A percentile compares a stretch with the other conserved stretches of the same genome.
Evolutionary conservation across 1,284 basidiomycete genomes (phyloP).

Genomic region (Fomitiporia mediterranea): DNA sequence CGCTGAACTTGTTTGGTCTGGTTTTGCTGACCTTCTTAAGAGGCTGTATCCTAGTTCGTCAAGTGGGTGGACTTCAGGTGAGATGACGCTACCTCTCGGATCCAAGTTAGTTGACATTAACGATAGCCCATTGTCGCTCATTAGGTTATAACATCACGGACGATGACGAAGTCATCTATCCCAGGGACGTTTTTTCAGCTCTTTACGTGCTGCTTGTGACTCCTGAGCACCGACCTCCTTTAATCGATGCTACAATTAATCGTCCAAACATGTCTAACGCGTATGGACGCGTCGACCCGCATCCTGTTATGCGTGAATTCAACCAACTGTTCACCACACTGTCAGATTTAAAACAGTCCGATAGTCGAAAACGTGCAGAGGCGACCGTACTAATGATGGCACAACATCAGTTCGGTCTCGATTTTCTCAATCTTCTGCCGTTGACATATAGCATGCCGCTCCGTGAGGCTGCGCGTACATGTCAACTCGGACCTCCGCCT

Average conservation of each 20-base stretch:
- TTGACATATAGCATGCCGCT: conserved; percentile 77
- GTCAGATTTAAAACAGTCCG: conserved; percentile 44
- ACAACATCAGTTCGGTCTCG: conserved; percentile 40
- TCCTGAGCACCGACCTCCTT: conserved; percentile 4
- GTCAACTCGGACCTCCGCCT: conserved; percentile 71
- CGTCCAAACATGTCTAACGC: conserved; percentile 39
- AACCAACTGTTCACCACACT: conserved; percentile 47
- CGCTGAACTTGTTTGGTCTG: conserved; percentile 61
- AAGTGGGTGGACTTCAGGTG: conserved; percentile 50
- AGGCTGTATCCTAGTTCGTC: conserved; percentile 61
- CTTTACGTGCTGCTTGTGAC: conserved; percentile 26
- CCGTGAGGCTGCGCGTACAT: conserved; percentile 76
- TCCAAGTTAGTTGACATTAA: background rate
- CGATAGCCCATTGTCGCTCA: too few relatives aligned
- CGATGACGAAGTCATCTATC: conserved; percentile 21
- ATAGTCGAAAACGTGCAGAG: conserved; percentile 58
- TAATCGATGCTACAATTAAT: conserved; percentile 4
- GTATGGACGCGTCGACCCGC: conserved; percentile 54
- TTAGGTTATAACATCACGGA: conserved; percentile 10
- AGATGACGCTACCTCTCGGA: conserved; percentile 34
- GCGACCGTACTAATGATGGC: conserved; percentile 62
- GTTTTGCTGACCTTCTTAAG: conserved; percentile 89
- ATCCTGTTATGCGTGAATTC: conserved; percentile 45
- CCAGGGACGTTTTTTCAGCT: conserved; percentile 35
- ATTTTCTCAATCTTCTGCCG: conserved; percentile 53